Base-by-base conservation (phyloP, 306 rosid species). In the Cotoneaster glaucophyllus region DNA sequence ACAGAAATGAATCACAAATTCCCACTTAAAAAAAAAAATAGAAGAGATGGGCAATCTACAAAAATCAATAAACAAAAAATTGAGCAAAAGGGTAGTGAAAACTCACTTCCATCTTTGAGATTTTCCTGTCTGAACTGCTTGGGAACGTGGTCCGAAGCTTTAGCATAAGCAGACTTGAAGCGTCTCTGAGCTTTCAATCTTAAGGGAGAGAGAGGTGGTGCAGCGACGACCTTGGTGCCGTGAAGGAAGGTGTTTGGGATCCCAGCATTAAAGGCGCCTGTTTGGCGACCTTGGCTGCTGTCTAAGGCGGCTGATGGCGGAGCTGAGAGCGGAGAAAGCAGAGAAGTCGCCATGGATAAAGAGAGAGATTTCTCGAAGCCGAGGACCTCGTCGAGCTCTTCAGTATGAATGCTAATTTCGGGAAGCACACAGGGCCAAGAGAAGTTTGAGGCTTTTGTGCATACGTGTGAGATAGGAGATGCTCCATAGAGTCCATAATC, bases 101-200 rank as follows among this genome's bases (percentile, higher is more conserved):
- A 84, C 97, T 89, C 56, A 95, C 99, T 82, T 74, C 97, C 99
- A 82, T 90, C 98, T 44, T 82, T 88, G 80, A 95, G 97, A 81
- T 95, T 95, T 76, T 89, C 91, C 82, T 85, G 73, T 74, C 91
- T 74, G 87, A 95, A 92, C 83, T 95, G 85, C 76, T 89, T 89
- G 54, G 99, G 99, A 63, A 95, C 81, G 78, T 83, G 82, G 80
- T 88, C 85, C 74, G 90, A 79, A 48, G 98, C 89, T 81, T 56
- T 85, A 18, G 84, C 84, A 8, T 69, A 74, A 22, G 84, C 83
- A 31, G 87, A 69, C 21, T 48, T 73, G 80, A 84, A 84, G 86
- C 82, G 37, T 53, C 89, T 77, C 9, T 81, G 85, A 78, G 81
- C 2, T 5, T 69, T 18, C 24, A 62, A 56, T 52, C 61, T 69